A percentile compares a stretch with the other conserved stretches of the same genome.
phyloP scores from a whole-genome alignment of 208 protist species.

The Crithidia expoeki region DNA sequence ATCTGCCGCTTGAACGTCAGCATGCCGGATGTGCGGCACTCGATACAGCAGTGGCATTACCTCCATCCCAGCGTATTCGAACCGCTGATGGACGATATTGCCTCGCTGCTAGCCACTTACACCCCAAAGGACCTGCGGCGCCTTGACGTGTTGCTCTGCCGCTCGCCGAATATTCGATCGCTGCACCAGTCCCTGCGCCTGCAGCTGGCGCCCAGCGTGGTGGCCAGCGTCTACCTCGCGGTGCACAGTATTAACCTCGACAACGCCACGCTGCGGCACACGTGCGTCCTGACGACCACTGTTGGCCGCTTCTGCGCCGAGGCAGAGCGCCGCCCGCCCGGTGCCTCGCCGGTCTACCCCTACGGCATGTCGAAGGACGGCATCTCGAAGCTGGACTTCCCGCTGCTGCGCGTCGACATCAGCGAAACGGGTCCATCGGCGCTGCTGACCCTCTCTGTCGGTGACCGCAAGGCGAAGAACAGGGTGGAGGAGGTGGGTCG shows the following conservation, averaged over 20 bases:
- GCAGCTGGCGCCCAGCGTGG: constrained; percentile 62
- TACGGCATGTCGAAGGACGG: constrained; percentile 40
- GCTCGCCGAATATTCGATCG: constrained; percentile 39
- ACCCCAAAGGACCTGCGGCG: constrained; percentile 63
- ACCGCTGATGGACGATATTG: constrained; percentile 70
- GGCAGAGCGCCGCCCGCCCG: constrained; percentile 35
- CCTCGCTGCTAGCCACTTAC: constrained; percentile 66
- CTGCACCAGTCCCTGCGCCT: constrained; percentile 61
- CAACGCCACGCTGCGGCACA: constrained; percentile 18
- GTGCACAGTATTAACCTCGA: constrained; percentile 51
- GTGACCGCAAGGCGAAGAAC: constrained; percentile 30
- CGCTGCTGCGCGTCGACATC: constrained; percentile 62
- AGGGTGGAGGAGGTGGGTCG: constrained; percentile 46
- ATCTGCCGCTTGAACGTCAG: constrained; percentile 51
- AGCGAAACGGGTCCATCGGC: constrained; percentile 25
- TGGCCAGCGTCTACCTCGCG: constrained; percentile 70
- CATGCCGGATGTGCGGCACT: constrained; percentile 34
- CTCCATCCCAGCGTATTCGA: constrained; percentile 40
- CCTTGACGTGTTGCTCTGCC: constrained; percentile 56
- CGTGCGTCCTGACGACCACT: constrained; percentile 37
- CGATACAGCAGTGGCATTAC: constrained; percentile 18
- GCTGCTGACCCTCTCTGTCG: constrained; percentile 46
- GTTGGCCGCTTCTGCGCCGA: constrained; percentile 37
- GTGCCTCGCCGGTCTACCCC: constrained; percentile 27
- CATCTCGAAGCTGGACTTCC: constrained; percentile 41